Evolutionary conservation across 306 rosid species (phyloP).

Genomic region (Cucurbita pepo): DNA sequence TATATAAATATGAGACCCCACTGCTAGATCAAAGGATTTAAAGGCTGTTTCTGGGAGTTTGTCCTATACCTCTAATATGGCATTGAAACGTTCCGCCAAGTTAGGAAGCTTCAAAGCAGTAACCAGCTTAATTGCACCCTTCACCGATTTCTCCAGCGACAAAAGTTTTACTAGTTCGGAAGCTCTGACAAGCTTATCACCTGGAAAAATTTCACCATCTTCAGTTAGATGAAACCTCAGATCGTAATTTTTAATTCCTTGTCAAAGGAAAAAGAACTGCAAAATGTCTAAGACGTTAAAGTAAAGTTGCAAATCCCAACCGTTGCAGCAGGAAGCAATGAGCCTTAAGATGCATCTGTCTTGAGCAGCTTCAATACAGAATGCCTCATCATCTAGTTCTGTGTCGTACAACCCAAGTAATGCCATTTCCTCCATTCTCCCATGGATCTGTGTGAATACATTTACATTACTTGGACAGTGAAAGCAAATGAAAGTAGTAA

Average conservation of each 20-base stretch:
- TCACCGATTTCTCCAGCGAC: slow-evolving; percentile 71
- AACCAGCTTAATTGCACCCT: slow-evolving; percentile 89
- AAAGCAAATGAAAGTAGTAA: not conserved
- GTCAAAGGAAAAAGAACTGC: not conserved
- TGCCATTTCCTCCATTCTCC: slow-evolving; percentile 57
- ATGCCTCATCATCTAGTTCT: slow-evolving; percentile 70
- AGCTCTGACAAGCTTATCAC: slow-evolving; percentile 87
- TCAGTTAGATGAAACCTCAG: not conserved
- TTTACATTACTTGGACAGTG: not conserved
- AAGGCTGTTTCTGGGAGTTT: not conserved
- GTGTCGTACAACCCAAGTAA: slow-evolving; percentile 41
- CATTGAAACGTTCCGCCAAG: slow-evolving; percentile 81
- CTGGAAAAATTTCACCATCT: slow-evolving; percentile 24
- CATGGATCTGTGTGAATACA: slow-evolving; percentile 43
- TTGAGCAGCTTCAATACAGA: slow-evolving; percentile 77
- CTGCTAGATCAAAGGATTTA: not conserved
- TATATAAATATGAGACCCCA: not conserved
- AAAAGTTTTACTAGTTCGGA: slow-evolving; percentile 78
- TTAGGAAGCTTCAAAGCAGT: slow-evolving; percentile 80
- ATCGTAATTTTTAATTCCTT: not conserved
- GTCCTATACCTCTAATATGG: slow-evolving; percentile 66
- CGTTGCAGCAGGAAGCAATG: slow-evolving; percentile 86
- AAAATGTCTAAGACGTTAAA: not conserved
- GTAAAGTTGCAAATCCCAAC: slow-evolving; percentile 21
- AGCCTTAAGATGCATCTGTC: slow-evolving; percentile 87